These are phyloP conservation scores for Coix lacrymajobi DNA, from an alignment of 176 grass and related monocot genomes.

Conservation along the genomic window DNA sequence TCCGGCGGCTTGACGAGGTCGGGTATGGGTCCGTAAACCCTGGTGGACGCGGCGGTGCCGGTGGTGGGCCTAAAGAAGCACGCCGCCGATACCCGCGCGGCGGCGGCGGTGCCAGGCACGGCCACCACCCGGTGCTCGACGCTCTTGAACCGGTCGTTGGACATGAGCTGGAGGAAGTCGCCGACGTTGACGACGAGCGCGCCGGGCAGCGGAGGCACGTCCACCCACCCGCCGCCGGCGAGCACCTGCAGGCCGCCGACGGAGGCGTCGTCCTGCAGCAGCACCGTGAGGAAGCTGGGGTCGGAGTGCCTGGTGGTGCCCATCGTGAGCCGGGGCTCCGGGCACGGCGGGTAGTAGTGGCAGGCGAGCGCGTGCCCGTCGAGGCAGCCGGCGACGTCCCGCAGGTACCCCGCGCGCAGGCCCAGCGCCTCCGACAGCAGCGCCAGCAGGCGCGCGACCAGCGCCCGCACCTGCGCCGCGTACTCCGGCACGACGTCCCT, in stretches of 20 bases:
- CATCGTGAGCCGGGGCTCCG: constrained; percentile 43
- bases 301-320: constrained; percentile 42
- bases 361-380: not conserved
- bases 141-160: constrained; percentile 53
- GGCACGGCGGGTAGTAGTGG: constrained; percentile 63
- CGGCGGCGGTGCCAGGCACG: not conserved
- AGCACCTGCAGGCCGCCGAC: constrained; percentile 51
- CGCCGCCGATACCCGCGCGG: constrained; percentile 41
- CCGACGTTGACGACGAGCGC: constrained; percentile 52
- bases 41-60: not conserved
- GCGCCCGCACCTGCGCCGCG: not conserved
- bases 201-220: constrained; percentile 39
- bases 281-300: constrained; percentile 42
- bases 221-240: constrained; percentile 25
- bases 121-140: constrained; percentile 60
- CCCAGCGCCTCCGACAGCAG: constrained; percentile 52
- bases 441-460: constrained; percentile 29
- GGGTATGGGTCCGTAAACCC: constrained; percentile 38
- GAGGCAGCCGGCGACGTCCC: constrained; percentile 14
- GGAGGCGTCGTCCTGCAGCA: constrained; percentile 45
- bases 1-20: not conserved
- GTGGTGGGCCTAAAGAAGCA: constrained; percentile 27
- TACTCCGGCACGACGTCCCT: constrained; percentile 28
- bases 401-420: not conserved
- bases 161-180: constrained; percentile 53